A percentile compares a stretch with the other conserved stretches of the same genome.
phyloP scores from a whole-genome alignment of 2,329 filamentous ascomycete species.

The Colletotrichum sojae region DNA sequence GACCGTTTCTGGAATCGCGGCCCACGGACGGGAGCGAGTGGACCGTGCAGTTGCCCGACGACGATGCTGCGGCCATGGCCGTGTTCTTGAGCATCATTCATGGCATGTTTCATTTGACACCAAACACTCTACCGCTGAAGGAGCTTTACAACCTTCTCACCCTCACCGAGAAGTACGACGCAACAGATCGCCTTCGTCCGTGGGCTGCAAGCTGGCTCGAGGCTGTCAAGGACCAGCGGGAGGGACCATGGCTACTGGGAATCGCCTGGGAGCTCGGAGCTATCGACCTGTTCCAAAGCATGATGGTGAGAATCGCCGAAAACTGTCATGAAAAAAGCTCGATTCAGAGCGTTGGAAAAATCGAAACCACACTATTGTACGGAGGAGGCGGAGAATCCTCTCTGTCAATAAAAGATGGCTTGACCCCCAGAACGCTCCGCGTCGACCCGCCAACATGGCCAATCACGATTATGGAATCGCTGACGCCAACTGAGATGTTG shows the following conservation, averaged over 20 bases:
- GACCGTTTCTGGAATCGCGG: constrained; percentile 45
- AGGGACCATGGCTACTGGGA: neutral
- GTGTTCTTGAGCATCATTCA: constrained; percentile 51
- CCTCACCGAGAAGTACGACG: constrained; percentile 12
- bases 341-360: neutral
- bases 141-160: neutral
- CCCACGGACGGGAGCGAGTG: constrained; percentile 37
- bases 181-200: neutral
- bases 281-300: neutral
- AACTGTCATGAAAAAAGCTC: neutral
- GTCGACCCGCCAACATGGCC: too few relatives aligned
- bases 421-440: too few relatives aligned
- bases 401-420: too few relatives aligned
- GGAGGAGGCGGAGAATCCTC: neutral
- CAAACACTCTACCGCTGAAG: neutral
- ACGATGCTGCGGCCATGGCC: constrained; percentile 46
- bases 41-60: constrained; percentile 49
- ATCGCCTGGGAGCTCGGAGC: constrained; percentile 1
- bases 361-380: neutral
- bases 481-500: neutral
- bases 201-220: constrained; percentile 3
- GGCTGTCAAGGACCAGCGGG: neutral
- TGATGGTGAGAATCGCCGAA: neutral
- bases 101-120: constrained; percentile 26
- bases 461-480: neutral